phyloP scores from a whole-genome alignment of 768 basidiomycete genomes.

The Leucogyrophana mollusca region DNA sequence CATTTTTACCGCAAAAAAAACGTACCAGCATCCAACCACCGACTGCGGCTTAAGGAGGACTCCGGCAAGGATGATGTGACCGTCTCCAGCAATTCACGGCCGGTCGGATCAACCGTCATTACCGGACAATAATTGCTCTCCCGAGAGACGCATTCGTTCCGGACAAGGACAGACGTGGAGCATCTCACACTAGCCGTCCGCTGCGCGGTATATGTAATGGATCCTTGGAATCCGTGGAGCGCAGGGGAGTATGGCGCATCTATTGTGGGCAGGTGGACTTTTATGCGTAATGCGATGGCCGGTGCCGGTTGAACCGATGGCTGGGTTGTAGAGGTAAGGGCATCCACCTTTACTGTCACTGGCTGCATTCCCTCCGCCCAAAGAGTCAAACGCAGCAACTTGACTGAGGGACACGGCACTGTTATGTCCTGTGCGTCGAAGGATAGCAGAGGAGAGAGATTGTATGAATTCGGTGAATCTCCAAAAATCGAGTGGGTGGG shows the following conservation, averaged over 20 bases:
- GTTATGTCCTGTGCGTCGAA: conserved; percentile 26
- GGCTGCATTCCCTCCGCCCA: conserved; percentile 71
- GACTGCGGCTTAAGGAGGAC: conserved; percentile 61
- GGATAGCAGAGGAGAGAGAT: conserved; percentile 27
- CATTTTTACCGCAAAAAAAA: conserved; percentile 17
- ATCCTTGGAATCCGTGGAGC: conserved; percentile 64
- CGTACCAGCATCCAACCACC: conserved; percentile 71
- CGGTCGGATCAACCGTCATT: conserved; percentile 44
- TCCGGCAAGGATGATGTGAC: conserved; percentile 64
- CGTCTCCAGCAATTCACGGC: conserved; percentile 43
- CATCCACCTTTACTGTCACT: conserved; percentile 58
- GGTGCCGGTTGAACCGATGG: conserved; percentile 33
- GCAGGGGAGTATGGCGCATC: conserved; percentile 51
- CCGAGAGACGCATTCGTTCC: conserved; percentile 47
- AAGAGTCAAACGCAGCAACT: conserved; percentile 45
- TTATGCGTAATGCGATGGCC: conserved; percentile 53
- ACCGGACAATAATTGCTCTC: conserved; percentile 45
- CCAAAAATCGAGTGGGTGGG: too few species aligned
- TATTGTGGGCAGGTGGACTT: conserved; percentile 54
- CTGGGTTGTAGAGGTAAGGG: conserved; percentile 41
- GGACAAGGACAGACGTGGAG: conserved; percentile 57
- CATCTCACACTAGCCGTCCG: conserved; percentile 61
- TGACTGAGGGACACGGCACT: conserved; percentile 31
- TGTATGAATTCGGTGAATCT: conserved; percentile 21
- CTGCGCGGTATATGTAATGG: conserved; percentile 50